Evolutionary conservation across 441 rosid genomes (phyloP).

Genomic region (Populus hybrid): DNA sequence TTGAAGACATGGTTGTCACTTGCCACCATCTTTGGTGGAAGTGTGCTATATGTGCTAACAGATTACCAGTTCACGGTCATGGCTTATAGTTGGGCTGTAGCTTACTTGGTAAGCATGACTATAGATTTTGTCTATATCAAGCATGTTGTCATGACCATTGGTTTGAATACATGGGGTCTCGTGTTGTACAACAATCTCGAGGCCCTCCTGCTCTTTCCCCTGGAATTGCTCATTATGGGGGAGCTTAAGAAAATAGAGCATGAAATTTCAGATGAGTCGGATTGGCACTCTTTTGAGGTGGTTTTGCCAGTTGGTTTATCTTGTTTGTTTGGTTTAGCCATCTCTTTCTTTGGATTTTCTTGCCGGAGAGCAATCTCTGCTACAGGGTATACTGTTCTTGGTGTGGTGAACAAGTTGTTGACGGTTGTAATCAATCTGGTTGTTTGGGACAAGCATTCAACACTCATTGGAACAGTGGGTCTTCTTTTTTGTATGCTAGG

Average conservation of each 20-base stretch:
- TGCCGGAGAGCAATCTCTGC: conserved; percentile 93
- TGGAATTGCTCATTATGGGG: conserved; percentile 93
- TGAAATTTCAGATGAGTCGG: conserved; percentile 61
- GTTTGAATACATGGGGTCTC: conserved; percentile 91
- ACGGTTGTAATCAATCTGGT: conserved; percentile 81
- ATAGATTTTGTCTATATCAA: conserved; percentile 94
- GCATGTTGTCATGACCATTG: conserved; percentile 95
- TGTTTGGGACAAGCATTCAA: conserved; percentile 96
- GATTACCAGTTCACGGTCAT: conserved; percentile 83
- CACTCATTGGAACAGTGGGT: conserved; percentile 74
- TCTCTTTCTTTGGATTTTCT: conserved; percentile 95
- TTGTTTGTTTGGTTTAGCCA: conserved; percentile 72
- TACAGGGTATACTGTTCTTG: conserved; percentile 94
- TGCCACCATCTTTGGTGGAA: conserved; percentile 79
- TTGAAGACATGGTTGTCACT: conserved; percentile 75
- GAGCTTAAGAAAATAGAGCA: conserved; percentile 86
- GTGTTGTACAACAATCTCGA: conserved; percentile 94
- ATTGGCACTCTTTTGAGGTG: conserved; percentile 68
- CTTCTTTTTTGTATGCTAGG: conserved; percentile 90
- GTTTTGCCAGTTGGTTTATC: conserved; percentile 75
- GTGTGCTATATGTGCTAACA: conserved; percentile 76
- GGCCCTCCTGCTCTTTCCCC: conserved; percentile 81
- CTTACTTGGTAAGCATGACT: conserved; percentile 87
- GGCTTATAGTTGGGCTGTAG: conserved; percentile 88
- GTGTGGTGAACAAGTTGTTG: conserved; percentile 86